Conservation (phyloP, 164 flowering plant genomes). For the Liriodendron chinense region DNA sequence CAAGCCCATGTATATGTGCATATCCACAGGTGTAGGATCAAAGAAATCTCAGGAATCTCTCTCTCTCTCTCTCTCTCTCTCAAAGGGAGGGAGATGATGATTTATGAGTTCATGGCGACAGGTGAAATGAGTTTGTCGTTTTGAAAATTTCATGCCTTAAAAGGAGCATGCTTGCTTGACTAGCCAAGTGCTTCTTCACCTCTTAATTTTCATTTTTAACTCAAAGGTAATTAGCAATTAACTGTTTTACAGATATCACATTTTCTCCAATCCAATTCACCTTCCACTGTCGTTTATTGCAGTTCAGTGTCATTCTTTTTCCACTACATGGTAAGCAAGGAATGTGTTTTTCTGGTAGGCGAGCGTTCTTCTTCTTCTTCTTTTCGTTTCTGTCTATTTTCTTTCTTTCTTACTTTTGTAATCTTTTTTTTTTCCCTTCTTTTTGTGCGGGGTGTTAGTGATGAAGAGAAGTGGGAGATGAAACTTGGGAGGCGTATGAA, state of each 20-base stretch:
- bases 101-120: constrained; percentile 15
- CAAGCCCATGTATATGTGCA: neutral
- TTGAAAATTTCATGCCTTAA: constrained; percentile 17
- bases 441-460: too few relatives aligned
- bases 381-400: too few relatives aligned
- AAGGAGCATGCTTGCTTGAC: constrained; percentile 18
- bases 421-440: too few relatives aligned
- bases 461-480: too few relatives aligned
- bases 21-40: too few relatives aligned
- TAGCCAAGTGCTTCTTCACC: neutral
- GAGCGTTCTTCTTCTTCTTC: neutral
- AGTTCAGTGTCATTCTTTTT: neutral
- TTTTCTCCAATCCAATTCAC: constrained; percentile 15
- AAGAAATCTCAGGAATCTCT: neutral
- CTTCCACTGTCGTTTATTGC: neutral
- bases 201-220: neutral
- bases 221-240: neutral
- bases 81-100: constrained; percentile 4
- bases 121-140: constrained; percentile 31
- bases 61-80: constrained; percentile 18
- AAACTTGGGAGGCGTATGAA: too few relatives aligned
- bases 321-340: neutral
- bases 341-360: neutral
- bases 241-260: constrained; percentile 7
- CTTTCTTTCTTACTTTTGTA: too few relatives aligned